These are phyloP conservation scores for Abortiporus biennis DNA, from an alignment of 1,284 basidiomycete genomes.

Conservation along the genomic window DNA sequence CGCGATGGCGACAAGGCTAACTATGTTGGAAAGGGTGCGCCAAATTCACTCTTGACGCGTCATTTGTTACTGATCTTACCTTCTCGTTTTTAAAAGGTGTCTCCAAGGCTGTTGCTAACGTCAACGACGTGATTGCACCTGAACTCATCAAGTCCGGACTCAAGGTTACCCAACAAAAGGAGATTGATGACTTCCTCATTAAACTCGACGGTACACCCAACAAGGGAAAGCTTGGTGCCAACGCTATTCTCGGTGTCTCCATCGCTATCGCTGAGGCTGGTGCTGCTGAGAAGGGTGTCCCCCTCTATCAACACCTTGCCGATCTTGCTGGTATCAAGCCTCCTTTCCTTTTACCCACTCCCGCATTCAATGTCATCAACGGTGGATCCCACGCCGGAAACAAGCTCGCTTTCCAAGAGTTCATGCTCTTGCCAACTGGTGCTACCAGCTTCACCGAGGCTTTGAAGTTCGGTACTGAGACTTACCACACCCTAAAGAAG, in stretches of 20 bases:
- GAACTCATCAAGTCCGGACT: slow-evolving; percentile 85
- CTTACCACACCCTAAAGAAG: slow-evolving; percentile 98
- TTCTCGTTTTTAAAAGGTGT: slow-evolving; percentile 78
- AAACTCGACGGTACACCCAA: slow-evolving; percentile 97
- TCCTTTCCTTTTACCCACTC: slow-evolving; percentile 88
- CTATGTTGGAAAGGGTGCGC: slow-evolving; percentile 92
- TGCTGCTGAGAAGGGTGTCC: slow-evolving; percentile 90
- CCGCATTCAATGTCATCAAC: slow-evolving; percentile 99
- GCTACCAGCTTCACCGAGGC: slow-evolving; percentile 91
- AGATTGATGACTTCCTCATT: slow-evolving; percentile 98
- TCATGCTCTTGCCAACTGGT: slow-evolving; percentile 98
- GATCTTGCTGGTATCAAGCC: slow-evolving; percentile 91
- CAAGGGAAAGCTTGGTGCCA: slow-evolving; percentile 99
- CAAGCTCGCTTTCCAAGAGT: slow-evolving; percentile 99
- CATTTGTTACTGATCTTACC: neutral
- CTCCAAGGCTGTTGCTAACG: slow-evolving; percentile 89
- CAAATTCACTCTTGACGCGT: neutral
- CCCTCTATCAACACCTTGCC: slow-evolving; percentile 96
- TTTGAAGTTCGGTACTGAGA: slow-evolving; percentile 98
- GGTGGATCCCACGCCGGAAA: slow-evolving; percentile 99
- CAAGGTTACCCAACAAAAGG: slow-evolving; percentile 89
- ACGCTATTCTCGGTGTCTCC: slow-evolving; percentile 98
- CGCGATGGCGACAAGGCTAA: slow-evolving; percentile 92
- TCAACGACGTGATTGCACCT: slow-evolving; percentile 90
- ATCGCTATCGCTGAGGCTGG: slow-evolving; percentile 95